A percentile compares a stretch with the other conserved stretches of the same genome.
These are phyloP conservation scores for Colletotrichum tabaci DNA, from an alignment of 2,329 filamentous ascomycete species.

Conservation along the genomic window DNA sequence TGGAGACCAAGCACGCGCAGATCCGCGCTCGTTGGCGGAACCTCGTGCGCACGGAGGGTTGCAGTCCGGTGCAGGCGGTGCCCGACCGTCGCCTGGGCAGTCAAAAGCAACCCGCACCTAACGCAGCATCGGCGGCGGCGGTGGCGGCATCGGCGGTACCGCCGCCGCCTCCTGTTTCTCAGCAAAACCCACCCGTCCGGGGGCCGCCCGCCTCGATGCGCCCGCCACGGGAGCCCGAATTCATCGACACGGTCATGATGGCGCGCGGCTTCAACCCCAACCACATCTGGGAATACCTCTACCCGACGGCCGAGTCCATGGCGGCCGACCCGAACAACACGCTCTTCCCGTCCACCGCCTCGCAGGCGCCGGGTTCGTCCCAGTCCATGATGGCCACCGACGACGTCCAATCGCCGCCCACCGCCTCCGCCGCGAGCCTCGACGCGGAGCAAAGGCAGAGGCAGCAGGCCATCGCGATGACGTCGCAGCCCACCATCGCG, in stretches of 20 bases:
- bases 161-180: background rate
- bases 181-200: slow-evolving; percentile 9
- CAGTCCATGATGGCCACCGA: slow-evolving; percentile 25
- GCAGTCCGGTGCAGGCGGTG: slow-evolving; percentile 45
- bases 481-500: slow-evolving; percentile 43
- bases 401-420: background rate
- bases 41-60: slow-evolving; percentile 57
- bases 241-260: slow-evolving; percentile 42
- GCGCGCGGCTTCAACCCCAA: slow-evolving; percentile 29
- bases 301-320: slow-evolving; percentile 37
- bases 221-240: slow-evolving; percentile 20
- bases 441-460: slow-evolving; percentile 38
- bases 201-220: background rate
- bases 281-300: slow-evolving; percentile 42
- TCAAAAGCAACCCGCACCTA: slow-evolving; percentile 7
- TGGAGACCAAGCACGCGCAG: slow-evolving; percentile 63
- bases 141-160: too few relatives aligned
- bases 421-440: slow-evolving; percentile 33
- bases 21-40: slow-evolving; percentile 65
- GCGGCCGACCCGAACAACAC: slow-evolving; percentile 36
- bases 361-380: slow-evolving; percentile 1
- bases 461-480: slow-evolving; percentile 44
- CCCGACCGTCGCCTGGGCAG: slow-evolving; percentile 3
- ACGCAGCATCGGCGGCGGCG: background rate
- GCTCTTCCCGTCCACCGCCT: slow-evolving; percentile 24